Evolutionary conservation across 1,284 basidiomycete species (phyloP), one percentile per base, ranked within the genome.

Genomic region (Microbotryum lychnidis-dioicae): DNA sequence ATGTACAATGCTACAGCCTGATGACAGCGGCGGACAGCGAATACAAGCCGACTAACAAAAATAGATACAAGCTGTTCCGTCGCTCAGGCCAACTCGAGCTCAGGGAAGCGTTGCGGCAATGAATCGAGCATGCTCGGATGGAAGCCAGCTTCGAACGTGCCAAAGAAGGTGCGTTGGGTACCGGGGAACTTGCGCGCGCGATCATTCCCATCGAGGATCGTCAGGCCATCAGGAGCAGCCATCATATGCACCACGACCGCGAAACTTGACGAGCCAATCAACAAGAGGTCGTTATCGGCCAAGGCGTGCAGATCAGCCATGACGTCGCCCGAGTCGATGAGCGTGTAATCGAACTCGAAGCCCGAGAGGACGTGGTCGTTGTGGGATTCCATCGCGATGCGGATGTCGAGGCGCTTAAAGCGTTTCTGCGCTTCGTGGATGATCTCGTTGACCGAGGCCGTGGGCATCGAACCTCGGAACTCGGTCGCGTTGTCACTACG

Each of bases 381-480:
- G 52, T 44, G 52, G 10, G 8, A n/a, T 42, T 53, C 52, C 52
- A 53, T 53, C n/a, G 37, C 52, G 37, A 53, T n/a, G 37, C n/a
- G 21, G 37, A 53, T 25, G 52, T 53, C 52, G 52, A 53, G 37
- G 21, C 44, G 37, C 21, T 44, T 42, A 8, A 53, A 53, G 21
- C 44, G 23, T 21, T 14, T 10, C 37, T 12, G 21, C 21, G 44
- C 21, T 23, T 53, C 31, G 16, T n/a, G 20, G 37, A 44, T 21
- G n/a, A 53, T 16, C 21, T 21, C 21, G 52, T 53, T 53, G 52
- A 53, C 16, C 23, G 37, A 23, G 8, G 23, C 33, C n/a, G 42
- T 21, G 12, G 20, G 21, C 37, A 53, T 53, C 52, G 52, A 44
- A 31, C 52, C 52, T 33, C 52, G 52, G n/a, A 44, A 53, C 37